Conservation (phyloP, 2,329 filamentous ascomycete genomes). For the Colletotrichum agaves region DNA sequence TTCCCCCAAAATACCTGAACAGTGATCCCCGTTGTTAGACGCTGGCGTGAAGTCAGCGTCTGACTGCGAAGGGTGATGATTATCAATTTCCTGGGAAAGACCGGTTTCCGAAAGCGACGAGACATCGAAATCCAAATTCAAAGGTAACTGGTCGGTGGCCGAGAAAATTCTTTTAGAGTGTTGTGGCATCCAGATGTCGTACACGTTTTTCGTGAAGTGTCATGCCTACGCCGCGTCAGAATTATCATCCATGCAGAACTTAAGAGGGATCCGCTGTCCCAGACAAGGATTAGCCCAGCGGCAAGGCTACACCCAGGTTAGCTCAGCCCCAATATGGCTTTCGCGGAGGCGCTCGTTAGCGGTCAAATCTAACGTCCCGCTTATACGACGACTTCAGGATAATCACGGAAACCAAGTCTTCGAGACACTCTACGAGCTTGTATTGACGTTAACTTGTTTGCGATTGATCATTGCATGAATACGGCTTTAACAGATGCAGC, state of each 20-base stretch:
- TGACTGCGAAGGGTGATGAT: too few relatives aligned
- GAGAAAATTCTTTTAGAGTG: constrained; percentile 51
- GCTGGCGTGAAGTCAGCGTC: too few relatives aligned
- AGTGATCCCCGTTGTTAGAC: too few relatives aligned
- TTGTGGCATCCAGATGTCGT: constrained; percentile 48
- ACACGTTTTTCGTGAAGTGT: constrained; percentile 45
- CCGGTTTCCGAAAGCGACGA: constrained; percentile 1
- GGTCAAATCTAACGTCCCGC: constrained; percentile 1
- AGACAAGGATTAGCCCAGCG: constrained; percentile 7
- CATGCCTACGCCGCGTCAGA: not conserved
- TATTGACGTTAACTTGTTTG: not conserved
- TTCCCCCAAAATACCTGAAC: too few relatives aligned
- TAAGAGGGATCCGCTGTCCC: not conserved
- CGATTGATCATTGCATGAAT: not conserved
- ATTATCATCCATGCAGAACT: constrained; percentile 2
- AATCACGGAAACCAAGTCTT: not conserved
- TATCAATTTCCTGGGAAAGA: too few relatives aligned
- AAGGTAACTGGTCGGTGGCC: constrained; percentile 47
- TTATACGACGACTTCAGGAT: not conserved
- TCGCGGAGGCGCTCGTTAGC: not conserved
- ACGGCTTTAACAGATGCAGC: not conserved
- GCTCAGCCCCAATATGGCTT: not conserved
- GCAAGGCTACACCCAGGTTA: not conserved
- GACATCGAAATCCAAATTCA: constrained; percentile 12
- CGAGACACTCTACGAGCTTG: not conserved